Conservation (phyloP, 2,329 filamentous ascomycete species). For the Apiospora koreana region DNA sequence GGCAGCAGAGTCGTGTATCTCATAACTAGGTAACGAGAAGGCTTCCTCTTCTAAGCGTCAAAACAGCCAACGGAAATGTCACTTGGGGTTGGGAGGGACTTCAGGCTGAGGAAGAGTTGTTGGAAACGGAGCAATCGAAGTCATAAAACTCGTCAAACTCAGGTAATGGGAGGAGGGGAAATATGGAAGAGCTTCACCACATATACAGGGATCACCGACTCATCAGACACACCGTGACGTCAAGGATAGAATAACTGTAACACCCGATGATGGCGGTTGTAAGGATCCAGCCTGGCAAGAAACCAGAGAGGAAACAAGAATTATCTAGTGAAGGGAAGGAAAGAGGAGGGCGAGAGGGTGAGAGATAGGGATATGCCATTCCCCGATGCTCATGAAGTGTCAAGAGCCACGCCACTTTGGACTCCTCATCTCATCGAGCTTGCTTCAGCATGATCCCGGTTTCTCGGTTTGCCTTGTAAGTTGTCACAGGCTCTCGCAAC, state of each 20-base stretch:
- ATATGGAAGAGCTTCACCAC: slow-evolving; percentile 1
- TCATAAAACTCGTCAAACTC: not conserved
- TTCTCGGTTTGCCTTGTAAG: too few relatives aligned
- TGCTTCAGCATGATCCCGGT: not conserved
- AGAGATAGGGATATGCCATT: not conserved
- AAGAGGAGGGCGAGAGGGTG: not conserved
- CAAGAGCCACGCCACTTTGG: not conserved
- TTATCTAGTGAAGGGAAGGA: not conserved
- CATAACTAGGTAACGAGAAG: slow-evolving; percentile 20
- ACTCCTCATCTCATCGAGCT: not conserved
- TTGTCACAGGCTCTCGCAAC: slow-evolving; percentile 1
- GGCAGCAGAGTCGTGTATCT: slow-evolving; percentile 26
- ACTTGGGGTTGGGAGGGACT: not conserved
- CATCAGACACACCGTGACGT: not conserved
- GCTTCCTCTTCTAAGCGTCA: not conserved
- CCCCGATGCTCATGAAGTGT: not conserved
- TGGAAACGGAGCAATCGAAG: not conserved
- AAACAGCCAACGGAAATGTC: not conserved
- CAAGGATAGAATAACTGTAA: not conserved
- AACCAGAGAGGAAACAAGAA: slow-evolving; percentile 1
- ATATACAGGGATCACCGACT: not conserved
- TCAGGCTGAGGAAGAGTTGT: not conserved
- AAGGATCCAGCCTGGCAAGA: not conserved
- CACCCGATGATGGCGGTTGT: slow-evolving; percentile 1
- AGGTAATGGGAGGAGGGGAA: not conserved